Evolutionary conservation across 768 basidiomycete species (phyloP), one percentile per base, ranked within the genome.

Genomic region (Rickenella mellea): DNA sequence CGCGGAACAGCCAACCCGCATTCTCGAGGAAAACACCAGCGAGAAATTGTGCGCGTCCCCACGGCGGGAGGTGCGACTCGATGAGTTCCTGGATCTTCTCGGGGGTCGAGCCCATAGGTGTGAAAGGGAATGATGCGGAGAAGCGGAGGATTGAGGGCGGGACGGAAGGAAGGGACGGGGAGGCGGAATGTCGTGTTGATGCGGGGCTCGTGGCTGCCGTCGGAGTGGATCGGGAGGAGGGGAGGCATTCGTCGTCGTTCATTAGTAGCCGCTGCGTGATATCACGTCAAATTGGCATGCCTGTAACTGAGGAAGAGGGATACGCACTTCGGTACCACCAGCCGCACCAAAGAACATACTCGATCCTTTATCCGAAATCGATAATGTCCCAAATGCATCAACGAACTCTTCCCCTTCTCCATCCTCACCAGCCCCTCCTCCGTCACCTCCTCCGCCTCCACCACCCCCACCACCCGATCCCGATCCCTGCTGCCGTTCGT

Each of bases 1-100:
- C 78, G 17, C 82, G 78, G 44, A 83, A 84, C 54, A 85, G 83
- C 84, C 84, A 87, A 0, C 80, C 79, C 2, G 83, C 80, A 52
- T 82, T 77, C 15, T 79, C 78, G 29, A 85, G 69, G 56, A 85
- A 87, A 10, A 83, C 65, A n/a, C 76, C 71, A 49, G 70, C 71
- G 26, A 87, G 67, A 25, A 73, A 69, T 32, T 59, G 55, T 0
- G 78, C 78, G 6, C 69, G 69, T 4, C 69, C 66, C 55, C 66
- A 73, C 0, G 68, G 45, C 0, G 81, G 82, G 6, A 83, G 67
- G 48, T 79, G 70, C 3, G 61, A 55, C 42, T 71, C 67, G 32
- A 83, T 68, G 32, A 78, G 40, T n/a, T 42, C 46, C 31, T 78
- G 53, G 29, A 65, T 64, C 41, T 71, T 71, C 25, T 76, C 66